Evolutionary conservation across 1,284 basidiomycete genomes (phyloP), one percentile per base, ranked within the genome.

Genomic region (Mrakiaceae sp.): DNA sequence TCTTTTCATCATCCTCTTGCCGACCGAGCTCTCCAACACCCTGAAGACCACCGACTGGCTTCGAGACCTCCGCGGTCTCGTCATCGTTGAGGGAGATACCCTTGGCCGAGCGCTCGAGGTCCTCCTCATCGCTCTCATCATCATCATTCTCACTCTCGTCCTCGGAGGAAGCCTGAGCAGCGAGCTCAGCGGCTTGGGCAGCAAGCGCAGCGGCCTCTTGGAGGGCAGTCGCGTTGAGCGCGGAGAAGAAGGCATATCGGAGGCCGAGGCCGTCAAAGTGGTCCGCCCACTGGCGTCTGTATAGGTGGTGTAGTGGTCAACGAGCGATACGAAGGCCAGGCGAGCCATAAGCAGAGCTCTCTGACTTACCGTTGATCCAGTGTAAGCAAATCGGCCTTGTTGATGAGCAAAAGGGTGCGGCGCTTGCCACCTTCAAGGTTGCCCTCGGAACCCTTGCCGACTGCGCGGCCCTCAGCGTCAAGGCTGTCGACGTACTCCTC

Each of bases 211-310:
- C 85, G 74, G 77, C 76, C 67, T 90, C 82, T 69, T 95, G 93
- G 39, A 90, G 73, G 6, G 90, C 92, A 8, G 87, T 82, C 11
- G 92, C 92, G 76, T 92, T 87, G 10, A 87, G 83, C 5, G 96
- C 96, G 44, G 95, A 98, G 81, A 96, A 98, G 77, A 98, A 99
- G 0, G 91, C 93, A 72, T 91, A 98, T 67, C 81, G 81, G 58
- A 98, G 82, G 6, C 83, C 82, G 70, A 90, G 81, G 16, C 80
- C 73, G 67, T 97, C 92, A 72, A 98, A 97, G 76, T 96, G 92
- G 71, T 94, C 86, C 43, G 95, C 95, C 96, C 96, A 99, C 64
- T 79, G 74, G 62, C 78, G 79, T 68, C 86, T 87, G 69, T 9
- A 55, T 5, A 53, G 27, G 27, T 39, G 9, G 10, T 48, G 49